A percentile compares a stretch with the other conserved stretches of the same genome.
Conservation (phyloP, 148 eudicot species). For the Suaeda aralocaspica region DNA sequence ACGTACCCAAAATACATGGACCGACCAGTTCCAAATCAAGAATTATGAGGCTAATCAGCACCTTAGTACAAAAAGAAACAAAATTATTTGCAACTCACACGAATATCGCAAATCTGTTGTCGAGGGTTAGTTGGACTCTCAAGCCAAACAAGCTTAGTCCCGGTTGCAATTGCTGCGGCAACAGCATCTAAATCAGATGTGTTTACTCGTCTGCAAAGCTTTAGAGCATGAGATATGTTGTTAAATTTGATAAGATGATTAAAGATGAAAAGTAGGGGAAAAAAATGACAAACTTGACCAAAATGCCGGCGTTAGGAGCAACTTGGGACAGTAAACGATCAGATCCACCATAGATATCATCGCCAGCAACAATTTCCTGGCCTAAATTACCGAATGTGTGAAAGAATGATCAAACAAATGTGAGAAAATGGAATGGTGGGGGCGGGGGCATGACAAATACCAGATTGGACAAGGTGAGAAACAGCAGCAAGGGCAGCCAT, state of each 20-base stretch:
- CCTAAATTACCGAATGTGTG: slow-evolving; percentile 33
- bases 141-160: slow-evolving; percentile 97
- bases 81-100: slow-evolving; percentile 42
- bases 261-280: not conserved
- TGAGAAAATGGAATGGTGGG: not conserved
- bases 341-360: slow-evolving; percentile 97
- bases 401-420: not conserved
- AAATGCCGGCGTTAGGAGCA: slow-evolving; percentile 68
- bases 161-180: slow-evolving; percentile 76
- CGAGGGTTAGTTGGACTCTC: slow-evolving; percentile 98
- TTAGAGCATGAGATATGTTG: slow-evolving; percentile 11
- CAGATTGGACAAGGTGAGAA: slow-evolving; percentile 79
- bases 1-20: not conserved
- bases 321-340: slow-evolving; percentile 86
- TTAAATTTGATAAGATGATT: not conserved
- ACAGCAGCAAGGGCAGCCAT: slow-evolving; percentile 99
- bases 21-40: not conserved
- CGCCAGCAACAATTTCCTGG: slow-evolving; percentile 95
- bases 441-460: slow-evolving; percentile 38
- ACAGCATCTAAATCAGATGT: slow-evolving; percentile 75
- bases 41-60: not conserved
- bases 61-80: not conserved
- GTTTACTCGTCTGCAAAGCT: slow-evolving; percentile 57
- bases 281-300: slow-evolving; percentile 68
- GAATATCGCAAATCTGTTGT: slow-evolving; percentile 89